These are phyloP conservation scores for Mucor irregularis DNA, from an alignment of 371 early-diverging fungal species.

Conservation along the genomic window DNA sequence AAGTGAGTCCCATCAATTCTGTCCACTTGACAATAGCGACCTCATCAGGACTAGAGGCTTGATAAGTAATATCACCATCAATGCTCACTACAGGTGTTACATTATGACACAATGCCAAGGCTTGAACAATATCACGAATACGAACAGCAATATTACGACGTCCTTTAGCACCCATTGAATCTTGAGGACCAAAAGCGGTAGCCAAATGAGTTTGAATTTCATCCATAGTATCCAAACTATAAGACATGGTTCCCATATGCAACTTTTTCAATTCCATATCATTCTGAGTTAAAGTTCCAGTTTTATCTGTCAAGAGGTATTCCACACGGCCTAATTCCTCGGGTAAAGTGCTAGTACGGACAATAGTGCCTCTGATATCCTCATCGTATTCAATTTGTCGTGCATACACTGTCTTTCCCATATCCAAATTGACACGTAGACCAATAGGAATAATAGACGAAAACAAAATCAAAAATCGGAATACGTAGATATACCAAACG, in stretches of 20 bases:
- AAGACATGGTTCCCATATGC: constrained; percentile 97
- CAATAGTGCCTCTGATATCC: constrained; percentile 87
- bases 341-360: constrained; percentile 96
- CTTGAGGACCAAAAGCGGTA: constrained; percentile 53
- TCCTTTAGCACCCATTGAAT: constrained; percentile 8
- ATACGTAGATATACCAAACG: constrained; percentile 87
- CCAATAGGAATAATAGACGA: constrained; percentile 98
- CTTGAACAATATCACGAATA: constrained; percentile 82
- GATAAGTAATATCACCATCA: constrained; percentile 71
- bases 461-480: constrained; percentile 97
- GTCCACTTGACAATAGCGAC: constrained; percentile 99
- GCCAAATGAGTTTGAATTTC: constrained; percentile 74
- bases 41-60: constrained; percentile 99
- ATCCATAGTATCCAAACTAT: constrained; percentile 87
- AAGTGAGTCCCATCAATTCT: constrained; percentile 84
- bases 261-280: constrained; percentile 98
- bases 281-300: constrained; percentile 99
- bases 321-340: constrained; percentile 99
- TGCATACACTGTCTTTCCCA: constrained; percentile 95
- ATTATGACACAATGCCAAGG: constrained; percentile 92
- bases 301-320: constrained; percentile 98
- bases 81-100: constrained; percentile 70
- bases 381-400: constrained; percentile 80
- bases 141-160: constrained; percentile 78
- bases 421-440: constrained; percentile 96